Conservation (phyloP, 2,329 filamentous ascomycete genomes). For the Penicillium aurantiogriseum region DNA sequence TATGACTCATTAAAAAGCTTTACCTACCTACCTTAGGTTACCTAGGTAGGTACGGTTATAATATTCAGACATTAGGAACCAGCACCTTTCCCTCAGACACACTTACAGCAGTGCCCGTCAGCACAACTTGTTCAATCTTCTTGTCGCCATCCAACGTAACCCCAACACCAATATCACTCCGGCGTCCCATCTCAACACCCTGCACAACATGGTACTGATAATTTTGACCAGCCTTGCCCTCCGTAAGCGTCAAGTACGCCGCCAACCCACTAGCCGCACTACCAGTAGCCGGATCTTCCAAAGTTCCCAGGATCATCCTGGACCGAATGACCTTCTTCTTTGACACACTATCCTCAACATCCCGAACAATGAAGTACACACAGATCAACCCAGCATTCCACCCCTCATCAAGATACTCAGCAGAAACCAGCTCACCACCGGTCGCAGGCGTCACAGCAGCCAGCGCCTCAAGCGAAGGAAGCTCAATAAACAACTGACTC, state of each 20-base stretch:
- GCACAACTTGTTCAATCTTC: conserved; percentile 34
- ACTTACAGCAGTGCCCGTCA: conserved; percentile 37
- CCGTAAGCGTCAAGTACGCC: conserved; percentile 53
- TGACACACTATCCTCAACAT: conserved; percentile 60
- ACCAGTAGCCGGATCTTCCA: conserved; percentile 46
- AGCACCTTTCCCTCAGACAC: conserved; percentile 37
- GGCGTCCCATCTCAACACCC: conserved; percentile 66
- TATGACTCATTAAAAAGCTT: neutral
- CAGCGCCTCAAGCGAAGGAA: conserved; percentile 61
- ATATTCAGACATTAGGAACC: conserved; percentile 20
- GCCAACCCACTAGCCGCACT: conserved; percentile 60
- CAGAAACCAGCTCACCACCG: conserved; percentile 26
- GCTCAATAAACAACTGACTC: conserved; percentile 62
- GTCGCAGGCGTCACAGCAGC: conserved; percentile 32
- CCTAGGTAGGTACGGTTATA: neutral
- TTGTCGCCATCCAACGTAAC: conserved; percentile 24
- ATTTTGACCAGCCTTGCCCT: conserved; percentile 28
- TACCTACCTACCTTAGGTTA: no score
- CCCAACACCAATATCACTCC: conserved; percentile 40
- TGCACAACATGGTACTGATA: conserved; percentile 57
- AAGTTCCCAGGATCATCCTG: conserved; percentile 28
- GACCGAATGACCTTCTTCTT: conserved; percentile 34
- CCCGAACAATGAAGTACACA: conserved; percentile 34
- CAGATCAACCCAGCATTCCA: conserved; percentile 32
- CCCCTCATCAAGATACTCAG: conserved; percentile 33